Conservation (phyloP, 345 rosid species). For the Eucalyptus erythrocorys region DNA sequence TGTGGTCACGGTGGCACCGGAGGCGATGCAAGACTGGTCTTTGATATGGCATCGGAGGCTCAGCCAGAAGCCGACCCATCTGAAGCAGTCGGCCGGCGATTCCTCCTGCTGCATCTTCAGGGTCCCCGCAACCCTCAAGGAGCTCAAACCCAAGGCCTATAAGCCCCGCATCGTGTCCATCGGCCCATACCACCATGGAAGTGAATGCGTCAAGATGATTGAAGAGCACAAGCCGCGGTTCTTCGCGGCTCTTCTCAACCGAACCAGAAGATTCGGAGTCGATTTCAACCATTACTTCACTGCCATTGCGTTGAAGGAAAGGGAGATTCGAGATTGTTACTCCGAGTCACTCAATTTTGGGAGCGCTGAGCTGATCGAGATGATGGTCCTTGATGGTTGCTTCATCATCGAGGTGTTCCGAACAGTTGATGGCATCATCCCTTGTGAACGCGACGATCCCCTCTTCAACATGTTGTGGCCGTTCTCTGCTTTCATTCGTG, state of each 20-base stretch:
- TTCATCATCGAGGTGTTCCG: conserved; percentile 39
- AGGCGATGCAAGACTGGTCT: neutral
- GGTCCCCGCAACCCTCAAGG: conserved; percentile 17
- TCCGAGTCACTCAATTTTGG: conserved; percentile 1
- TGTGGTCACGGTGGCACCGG: too few relatives aligned
- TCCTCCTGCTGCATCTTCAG: conserved; percentile 28
- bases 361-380: neutral
- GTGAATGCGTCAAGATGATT: conserved; percentile 19
- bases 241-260: conserved; percentile 4
- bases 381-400: neutral
- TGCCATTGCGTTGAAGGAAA: conserved; percentile 2
- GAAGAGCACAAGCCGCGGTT: conserved; percentile 33
- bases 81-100: conserved; percentile 15
- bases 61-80: neutral
- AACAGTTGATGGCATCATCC: neutral
- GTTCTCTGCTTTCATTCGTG: neutral
- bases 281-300: neutral
- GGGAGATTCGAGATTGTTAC: conserved; percentile 17
- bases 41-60: neutral
- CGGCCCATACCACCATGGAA: neutral
- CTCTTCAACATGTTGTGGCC: neutral
- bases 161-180: conserved; percentile 30
- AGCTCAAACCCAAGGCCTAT: neutral
- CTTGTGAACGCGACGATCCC: neutral
- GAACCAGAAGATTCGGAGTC: neutral